Percentiles rank a stretch among this genome's conserved stretches.
These are phyloP conservation scores for Stylonectria norvegica DNA, from an alignment of 2,329 filamentous ascomycete species.

Conservation along the genomic window DNA sequence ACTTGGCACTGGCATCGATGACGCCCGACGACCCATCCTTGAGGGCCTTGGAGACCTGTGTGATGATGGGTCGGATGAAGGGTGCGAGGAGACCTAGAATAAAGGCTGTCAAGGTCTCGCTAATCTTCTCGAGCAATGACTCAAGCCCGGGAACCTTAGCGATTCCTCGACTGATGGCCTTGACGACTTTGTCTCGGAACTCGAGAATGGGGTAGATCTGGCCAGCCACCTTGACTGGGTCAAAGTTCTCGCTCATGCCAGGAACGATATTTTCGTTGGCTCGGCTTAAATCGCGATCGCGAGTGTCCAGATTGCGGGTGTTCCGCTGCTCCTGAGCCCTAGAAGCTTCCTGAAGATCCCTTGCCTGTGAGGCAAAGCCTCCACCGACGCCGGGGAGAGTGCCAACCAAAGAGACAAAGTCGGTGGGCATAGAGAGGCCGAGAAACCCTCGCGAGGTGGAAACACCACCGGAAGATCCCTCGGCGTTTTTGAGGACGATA, in stretches of 20 bases:
- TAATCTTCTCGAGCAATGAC: slow-evolving; percentile 86
- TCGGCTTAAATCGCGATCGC: slow-evolving; percentile 32
- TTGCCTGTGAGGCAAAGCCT: slow-evolving; percentile 64
- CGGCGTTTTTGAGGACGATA: slow-evolving; percentile 66
- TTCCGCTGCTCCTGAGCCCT: slow-evolving; percentile 63
- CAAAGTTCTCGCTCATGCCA: slow-evolving; percentile 72
- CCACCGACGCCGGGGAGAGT: slow-evolving; percentile 70
- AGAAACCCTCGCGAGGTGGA: slow-evolving; percentile 41
- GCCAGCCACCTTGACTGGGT: slow-evolving; percentile 69
- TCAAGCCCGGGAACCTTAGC: slow-evolving; percentile 91
- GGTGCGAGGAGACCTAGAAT: slow-evolving; percentile 87
- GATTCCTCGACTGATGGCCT: slow-evolving; percentile 77
- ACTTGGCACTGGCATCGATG: slow-evolving; percentile 64
- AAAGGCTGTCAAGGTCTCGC: slow-evolving; percentile 88
- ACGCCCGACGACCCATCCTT: slow-evolving; percentile 79
- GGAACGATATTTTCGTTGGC: slow-evolving; percentile 60
- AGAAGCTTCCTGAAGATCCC: slow-evolving; percentile 57
- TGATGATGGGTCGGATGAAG: slow-evolving; percentile 89
- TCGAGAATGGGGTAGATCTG: slow-evolving; percentile 94
- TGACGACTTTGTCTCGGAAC: slow-evolving; percentile 92
- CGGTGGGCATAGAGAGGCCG: slow-evolving; percentile 37
- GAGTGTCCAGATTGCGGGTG: slow-evolving; percentile 31
- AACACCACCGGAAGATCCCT: slow-evolving; percentile 42
- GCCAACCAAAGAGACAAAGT: slow-evolving; percentile 69
- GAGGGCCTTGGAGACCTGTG: slow-evolving; percentile 75